phyloP scores from a whole-genome alignment of 768 basidiomycete genomes.

The Botryobasidium botryosum region DNA sequence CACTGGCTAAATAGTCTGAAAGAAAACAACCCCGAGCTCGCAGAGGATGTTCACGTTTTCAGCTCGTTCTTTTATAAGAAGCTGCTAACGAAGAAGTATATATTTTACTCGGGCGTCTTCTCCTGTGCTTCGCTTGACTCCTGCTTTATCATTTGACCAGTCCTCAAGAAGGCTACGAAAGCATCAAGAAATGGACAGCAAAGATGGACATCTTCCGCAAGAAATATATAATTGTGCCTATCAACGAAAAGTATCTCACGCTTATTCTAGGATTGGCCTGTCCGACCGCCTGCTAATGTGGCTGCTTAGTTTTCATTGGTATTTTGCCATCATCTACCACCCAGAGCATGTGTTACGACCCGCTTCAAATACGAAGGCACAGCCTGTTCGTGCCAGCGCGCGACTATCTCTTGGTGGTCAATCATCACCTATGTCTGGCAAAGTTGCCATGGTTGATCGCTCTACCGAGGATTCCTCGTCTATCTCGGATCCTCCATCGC shows the following conservation, averaged over 20 bases:
- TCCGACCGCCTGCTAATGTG: not conserved
- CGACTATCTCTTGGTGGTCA: too few relatives aligned
- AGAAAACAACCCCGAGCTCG: constrained; percentile 37
- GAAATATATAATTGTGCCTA: constrained; percentile 85
- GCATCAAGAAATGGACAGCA: constrained; percentile 86
- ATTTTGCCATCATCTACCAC: constrained; percentile 81
- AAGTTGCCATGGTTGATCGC: too few relatives aligned
- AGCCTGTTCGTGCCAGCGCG: too few relatives aligned
- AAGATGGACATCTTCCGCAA: constrained; percentile 80
- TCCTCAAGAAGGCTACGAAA: constrained; percentile 51
- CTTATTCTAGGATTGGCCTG: not conserved
- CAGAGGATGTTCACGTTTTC: constrained; percentile 71
- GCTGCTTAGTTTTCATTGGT: constrained; percentile 74
- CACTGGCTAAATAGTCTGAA: constrained; percentile 50
- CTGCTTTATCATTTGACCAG: constrained; percentile 17
- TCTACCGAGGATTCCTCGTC: too few relatives aligned
- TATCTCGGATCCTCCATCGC: too few relatives aligned
- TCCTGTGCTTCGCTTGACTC: not conserved
- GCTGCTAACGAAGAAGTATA: constrained; percentile 52
- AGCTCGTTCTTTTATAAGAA: constrained; percentile 99
- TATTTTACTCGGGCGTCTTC: too few relatives aligned
- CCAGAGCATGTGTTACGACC: constrained; percentile 46
- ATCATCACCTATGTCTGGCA: too few relatives aligned
- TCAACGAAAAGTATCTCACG: constrained; percentile 75
- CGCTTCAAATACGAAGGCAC: too few relatives aligned